Evolutionary conservation across 2,329 filamentous ascomycete genomes (phyloP).

Genomic region (Ceratocystis destructans): DNA sequence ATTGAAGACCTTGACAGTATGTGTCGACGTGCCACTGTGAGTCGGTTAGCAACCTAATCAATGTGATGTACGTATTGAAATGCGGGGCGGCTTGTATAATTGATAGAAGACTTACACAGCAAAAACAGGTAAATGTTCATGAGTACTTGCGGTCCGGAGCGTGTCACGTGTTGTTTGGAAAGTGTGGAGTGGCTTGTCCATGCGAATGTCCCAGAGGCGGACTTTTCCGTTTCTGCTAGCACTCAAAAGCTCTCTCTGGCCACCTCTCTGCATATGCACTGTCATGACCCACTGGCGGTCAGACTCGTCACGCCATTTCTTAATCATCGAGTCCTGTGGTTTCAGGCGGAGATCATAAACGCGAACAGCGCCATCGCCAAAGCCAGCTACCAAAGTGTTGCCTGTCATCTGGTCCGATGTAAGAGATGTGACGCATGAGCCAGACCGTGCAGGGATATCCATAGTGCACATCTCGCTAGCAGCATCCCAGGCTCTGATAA

Average conservation of each 20-base stretch:
- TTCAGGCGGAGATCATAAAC: constrained; percentile 83
- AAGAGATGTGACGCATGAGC: constrained; percentile 87
- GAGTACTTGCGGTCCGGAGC: constrained; percentile 74
- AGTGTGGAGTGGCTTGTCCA: constrained; percentile 61
- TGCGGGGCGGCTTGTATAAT: neutral
- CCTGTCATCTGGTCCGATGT: constrained; percentile 97
- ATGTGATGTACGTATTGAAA: neutral
- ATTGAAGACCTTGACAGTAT: constrained; percentile 86
- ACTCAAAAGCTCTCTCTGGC: constrained; percentile 77
- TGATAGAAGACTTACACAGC: constrained; percentile 55
- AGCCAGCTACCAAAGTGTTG: constrained; percentile 89
- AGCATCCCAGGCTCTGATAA: constrained; percentile 93
- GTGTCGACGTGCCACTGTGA: constrained; percentile 67
- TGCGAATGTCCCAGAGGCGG: constrained; percentile 89
- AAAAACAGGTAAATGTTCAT: constrained; percentile 94
- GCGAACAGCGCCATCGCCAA: constrained; percentile 85
- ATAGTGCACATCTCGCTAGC: constrained; percentile 82
- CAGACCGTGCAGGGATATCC: constrained; percentile 88
- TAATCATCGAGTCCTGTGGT: constrained; percentile 82
- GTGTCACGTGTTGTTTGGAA: constrained; percentile 64
- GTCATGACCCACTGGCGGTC: constrained; percentile 86
- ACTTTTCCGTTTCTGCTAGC: constrained; percentile 88
- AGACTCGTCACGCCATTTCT: constrained; percentile 85
- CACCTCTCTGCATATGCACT: constrained; percentile 92
- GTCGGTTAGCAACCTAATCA: constrained; percentile 6